Base-by-base conservation (phyloP, 2,329 filamentous ascomycete genomes). In the Fusarium cyanostomum region DNA sequence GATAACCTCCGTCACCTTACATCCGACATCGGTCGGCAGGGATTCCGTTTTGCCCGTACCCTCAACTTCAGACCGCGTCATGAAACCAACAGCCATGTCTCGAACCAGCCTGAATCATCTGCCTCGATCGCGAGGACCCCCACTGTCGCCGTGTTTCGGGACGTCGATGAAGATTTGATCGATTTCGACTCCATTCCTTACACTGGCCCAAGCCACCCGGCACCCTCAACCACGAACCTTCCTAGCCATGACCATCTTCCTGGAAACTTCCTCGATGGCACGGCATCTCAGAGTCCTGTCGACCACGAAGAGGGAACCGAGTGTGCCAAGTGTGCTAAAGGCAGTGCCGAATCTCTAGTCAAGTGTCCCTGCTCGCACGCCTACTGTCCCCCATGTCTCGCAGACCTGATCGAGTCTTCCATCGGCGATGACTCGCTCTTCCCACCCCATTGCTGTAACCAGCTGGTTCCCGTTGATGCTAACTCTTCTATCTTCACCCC, bases 341-440 rank as follows among this genome's bases (percentile, higher is more conserved):
- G 16, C 1, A 7, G 13, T 13, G 8, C 3, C 24, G 13, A 7
- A 1, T 8, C 4, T 27, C 5, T 28, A 6, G 31, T 30, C 10
- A 33, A 11, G 4, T 57, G 56, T 8, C 16, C 26, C 18, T 64
- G 61, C 9, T 6, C 7, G 2, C 60, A 64, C 12, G 10, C 12
- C 7, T 61, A 52, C 35, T 64, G 61, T n/a, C 3, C 16, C 9
- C 11, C 38, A 9, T 64, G 61, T 7, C 42, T 64, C 1, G 16
- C 8, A 8, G 3, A 8, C 5, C 9, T 41, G 4, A 28, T 64
- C 6, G 41, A 61, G 16, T 5, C 13, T 21, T 60, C 61, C 5
- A 13, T 61, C 6, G 7, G 15, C 6, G 56, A 9, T 3, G 4
- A 21, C 0, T 16, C 12, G 15, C 8, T 10, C 1, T 64, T 64